A percentile compares a stretch with the other conserved stretches of the same genome.
Evolutionary conservation across 495 filamentous ascomycete species (phyloP).

Genomic region (Massariosphaeria phaeospora): DNA sequence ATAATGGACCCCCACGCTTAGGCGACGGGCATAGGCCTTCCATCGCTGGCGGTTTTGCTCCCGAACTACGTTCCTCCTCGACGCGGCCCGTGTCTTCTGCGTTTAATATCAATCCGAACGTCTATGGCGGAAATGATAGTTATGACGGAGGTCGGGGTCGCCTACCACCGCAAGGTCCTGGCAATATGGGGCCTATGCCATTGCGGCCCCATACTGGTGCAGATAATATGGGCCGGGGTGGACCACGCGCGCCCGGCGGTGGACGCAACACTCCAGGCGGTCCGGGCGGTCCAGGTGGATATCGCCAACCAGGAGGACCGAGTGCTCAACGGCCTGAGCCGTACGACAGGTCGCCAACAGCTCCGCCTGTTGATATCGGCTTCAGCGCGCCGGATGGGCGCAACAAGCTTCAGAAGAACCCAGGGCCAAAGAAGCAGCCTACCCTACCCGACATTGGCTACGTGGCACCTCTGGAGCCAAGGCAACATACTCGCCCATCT

Average conservation of each 20-base stretch:
- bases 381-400: slow-evolving; percentile 34
- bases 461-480: slow-evolving; percentile 27
- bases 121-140: slow-evolving; percentile 14
- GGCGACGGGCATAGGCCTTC: slow-evolving; percentile 36
- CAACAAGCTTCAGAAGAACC: slow-evolving; percentile 29
- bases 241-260: slow-evolving; percentile 19
- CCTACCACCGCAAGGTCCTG: slow-evolving; percentile 9
- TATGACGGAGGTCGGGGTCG: slow-evolving; percentile 12
- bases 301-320: slow-evolving; percentile 32
- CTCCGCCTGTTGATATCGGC: slow-evolving; percentile 33
- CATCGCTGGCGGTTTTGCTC: slow-evolving; percentile 41
- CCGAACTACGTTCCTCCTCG: slow-evolving; percentile 32
- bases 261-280: slow-evolving; percentile 8
- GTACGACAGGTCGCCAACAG: slow-evolving; percentile 12
- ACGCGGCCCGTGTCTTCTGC: slow-evolving; percentile 29
- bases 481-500: slow-evolving; percentile 24
- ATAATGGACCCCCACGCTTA: slow-evolving; percentile 47
- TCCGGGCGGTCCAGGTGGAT: slow-evolving; percentile 19
- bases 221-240: slow-evolving; percentile 30
- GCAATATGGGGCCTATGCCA: slow-evolving; percentile 25
- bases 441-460: slow-evolving; percentile 33
- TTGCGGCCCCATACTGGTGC: slow-evolving; percentile 31
- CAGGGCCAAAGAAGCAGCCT: slow-evolving; percentile 14
- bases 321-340: slow-evolving; percentile 29
- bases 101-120: slow-evolving; percentile 37